Evolutionary conservation across 2,329 filamentous ascomycete species (phyloP), one percentile per base, ranked within the genome.

Genomic region (Dactylellina sp.): DNA sequence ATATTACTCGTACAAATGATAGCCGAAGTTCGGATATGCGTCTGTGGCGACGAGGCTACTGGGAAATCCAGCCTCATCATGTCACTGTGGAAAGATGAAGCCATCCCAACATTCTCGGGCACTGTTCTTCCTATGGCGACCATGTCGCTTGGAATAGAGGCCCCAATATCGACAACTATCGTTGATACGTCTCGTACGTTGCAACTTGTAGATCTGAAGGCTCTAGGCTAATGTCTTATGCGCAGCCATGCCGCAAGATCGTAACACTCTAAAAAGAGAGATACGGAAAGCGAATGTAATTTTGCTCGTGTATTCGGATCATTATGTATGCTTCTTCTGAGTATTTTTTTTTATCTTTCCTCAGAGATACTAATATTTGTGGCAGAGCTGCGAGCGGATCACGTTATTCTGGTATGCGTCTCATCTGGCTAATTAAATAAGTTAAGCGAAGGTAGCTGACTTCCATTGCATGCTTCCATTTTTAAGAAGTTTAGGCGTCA

Each of bases 271-370:
- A 71, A 90, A 93, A 75, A 95, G 95, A 80, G 95, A 98, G 83
- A 93, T 99, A 75, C 89, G 95, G 76, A 97, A 97, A 81, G 95
- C 91, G 79, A 99, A 97, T 81, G 94, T 97, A 77, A 98, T 99
- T 76, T 86, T 98, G 16, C 88, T 99, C 46, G 93, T 99, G 62
- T 99, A 99, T 82, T 93, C 93, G 77, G 95, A 99, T 81, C 94
- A 98, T 82, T 99, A 99, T 84, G 76, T 78, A 37, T 18, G 76
- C 57, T 32, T 18, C 9, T 18, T 28, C n/a, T 39, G 16, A 25
- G 18, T n/a, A 16, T 42, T 0, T n/a, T 32, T 16, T 39, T 6
- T 12, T 24, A 37, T 20, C 47, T 20, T 37, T 50, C 6, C 14
- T 6, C 9, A 6, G n/a, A 32, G 28, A 60, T n/a, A 32, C 76